phyloP scores from a whole-genome alignment of 768 basidiomycete species.

The Sporobolomyces roseus region DNA sequence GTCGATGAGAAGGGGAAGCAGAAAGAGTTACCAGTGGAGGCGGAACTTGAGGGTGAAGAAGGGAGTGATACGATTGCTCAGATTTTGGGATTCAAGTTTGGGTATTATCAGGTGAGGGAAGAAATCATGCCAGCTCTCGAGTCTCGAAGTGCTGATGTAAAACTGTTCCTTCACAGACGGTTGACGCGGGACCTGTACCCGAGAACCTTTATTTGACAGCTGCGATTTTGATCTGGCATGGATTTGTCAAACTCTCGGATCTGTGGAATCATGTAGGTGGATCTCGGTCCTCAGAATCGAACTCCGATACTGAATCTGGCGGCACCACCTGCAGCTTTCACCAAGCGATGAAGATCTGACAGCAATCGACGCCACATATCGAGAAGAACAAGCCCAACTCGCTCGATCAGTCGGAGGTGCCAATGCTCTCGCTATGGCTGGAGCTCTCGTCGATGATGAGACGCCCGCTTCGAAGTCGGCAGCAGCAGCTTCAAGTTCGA shows the following conservation, averaged over 20 bases:
- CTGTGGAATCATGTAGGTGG: conserved; percentile 79
- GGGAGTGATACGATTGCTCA: conserved; percentile 57
- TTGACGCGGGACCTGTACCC: conserved; percentile 64
- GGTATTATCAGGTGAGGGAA: conserved; percentile 80
- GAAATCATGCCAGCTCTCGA: conserved; percentile 11
- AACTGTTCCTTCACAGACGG: conserved; percentile 50
- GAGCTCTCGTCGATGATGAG: conserved; percentile 60
- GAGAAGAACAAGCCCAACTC: conserved; percentile 61
- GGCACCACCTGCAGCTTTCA: conserved; percentile 55
- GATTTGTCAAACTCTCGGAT: conserved; percentile 79
- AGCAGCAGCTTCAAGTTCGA: not conserved
- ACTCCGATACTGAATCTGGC: no score
- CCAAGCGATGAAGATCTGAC: conserved; percentile 72
- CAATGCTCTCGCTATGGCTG: conserved; percentile 79
- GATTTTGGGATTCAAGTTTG: conserved; percentile 96
- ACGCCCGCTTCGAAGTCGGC: conserved; percentile 37
- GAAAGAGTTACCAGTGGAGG: conserved; percentile 41
- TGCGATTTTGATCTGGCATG: conserved; percentile 83
- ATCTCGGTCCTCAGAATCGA: no score
- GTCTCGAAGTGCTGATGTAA: not conserved
- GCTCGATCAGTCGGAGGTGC: conserved; percentile 54
- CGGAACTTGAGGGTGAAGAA: conserved; percentile 42
- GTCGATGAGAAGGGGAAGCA: conserved; percentile 39
- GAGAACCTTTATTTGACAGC: conserved; percentile 73
- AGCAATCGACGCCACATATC: conserved; percentile 62